Base-by-base conservation (phyloP, 352 stramenopile genomes). In the Thalassiosira oceanica region DNA sequence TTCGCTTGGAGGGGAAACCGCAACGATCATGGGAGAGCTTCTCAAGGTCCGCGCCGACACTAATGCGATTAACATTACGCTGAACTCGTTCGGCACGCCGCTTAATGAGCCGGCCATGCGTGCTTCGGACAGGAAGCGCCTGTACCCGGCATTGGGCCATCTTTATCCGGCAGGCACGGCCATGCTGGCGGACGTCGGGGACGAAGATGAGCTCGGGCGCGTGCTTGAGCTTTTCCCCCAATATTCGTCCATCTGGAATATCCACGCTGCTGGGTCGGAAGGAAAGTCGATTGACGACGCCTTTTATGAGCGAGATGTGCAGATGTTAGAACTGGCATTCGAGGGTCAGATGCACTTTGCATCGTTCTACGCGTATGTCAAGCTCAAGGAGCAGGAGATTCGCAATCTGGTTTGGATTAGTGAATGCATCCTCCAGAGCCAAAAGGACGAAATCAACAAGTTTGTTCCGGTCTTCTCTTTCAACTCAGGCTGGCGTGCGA, bases 311-410 rank as follows among this genome's bases (percentile, higher is more conserved):
- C 92, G 95, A 58, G 97, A 99, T 78, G 96, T 99, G 29, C 90
- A 98, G 80, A 94, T 97, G 86, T 92, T 96, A 44, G 97, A 99
- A 78, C 80, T 99, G 26, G 95, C 96, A 23, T 99, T 99, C 75
- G 94, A 99, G 78, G 93, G 94, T 66, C 97, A 99, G 86, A 98
- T 99, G 90, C 96, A 99, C 83, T 99, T 98, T 81, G 96, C 86
- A 80, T 88, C 91, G 64, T 99, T 98, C 83, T 99, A 99, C 87
- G 94, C 95, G 42, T 99, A 98, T 84, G 93, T 99, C 35, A 98
- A 99, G 89, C 89, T 99, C 55, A 99, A 99, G 93, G 96, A 99
- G 83, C 95, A 99, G 86, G 96, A 99, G 75, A 97, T 99, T 69
- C 93, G 96, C 67, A 99, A 99, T 85, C 90, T 99, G 54, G 95